phyloP scores from a whole-genome alignment of 2,329 filamentous ascomycete species.

The Pestalotiopsis sp. region DNA sequence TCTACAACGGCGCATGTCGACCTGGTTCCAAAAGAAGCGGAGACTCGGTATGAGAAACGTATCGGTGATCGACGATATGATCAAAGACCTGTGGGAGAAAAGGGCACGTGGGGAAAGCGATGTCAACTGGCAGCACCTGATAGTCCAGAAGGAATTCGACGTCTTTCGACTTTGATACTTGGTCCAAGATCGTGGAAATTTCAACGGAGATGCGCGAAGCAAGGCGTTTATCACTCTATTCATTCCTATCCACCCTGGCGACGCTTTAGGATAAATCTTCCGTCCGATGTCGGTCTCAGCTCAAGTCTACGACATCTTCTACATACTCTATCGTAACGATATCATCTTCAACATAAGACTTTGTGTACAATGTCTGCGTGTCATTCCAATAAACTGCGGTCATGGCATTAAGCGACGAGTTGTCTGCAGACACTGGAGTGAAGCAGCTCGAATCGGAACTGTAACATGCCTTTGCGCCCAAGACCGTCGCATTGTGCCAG shows the following conservation, averaged over 20 bases:
- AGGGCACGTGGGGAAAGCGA: slow-evolving; percentile 19
- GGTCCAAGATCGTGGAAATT: neutral
- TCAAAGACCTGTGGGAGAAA: slow-evolving; percentile 33
- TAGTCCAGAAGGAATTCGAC: slow-evolving; percentile 34
- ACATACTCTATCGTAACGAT: slow-evolving; percentile 8
- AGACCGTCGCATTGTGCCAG: neutral
- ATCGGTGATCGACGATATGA: slow-evolving; percentile 32
- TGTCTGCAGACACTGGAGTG: slow-evolving; percentile 1
- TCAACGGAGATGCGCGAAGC: neutral
- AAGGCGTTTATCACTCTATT: too few species aligned
- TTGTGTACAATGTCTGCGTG: slow-evolving; percentile 6
- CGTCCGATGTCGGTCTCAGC: neutral
- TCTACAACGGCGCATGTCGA: slow-evolving; percentile 31
- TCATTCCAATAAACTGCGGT: slow-evolving; percentile 8
- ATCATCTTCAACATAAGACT: slow-evolving; percentile 1
- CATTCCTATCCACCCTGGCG: too few species aligned
- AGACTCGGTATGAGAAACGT: slow-evolving; percentile 37
- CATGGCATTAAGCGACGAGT: slow-evolving; percentile 5
- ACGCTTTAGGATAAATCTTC: neutral
- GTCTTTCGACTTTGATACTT: slow-evolving; percentile 23
- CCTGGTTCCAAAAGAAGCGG: slow-evolving; percentile 34
- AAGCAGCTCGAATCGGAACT: neutral
- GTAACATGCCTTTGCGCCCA: slow-evolving; percentile 1
- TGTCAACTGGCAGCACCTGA: slow-evolving; percentile 36
- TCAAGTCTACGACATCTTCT: neutral